phyloP scores from a whole-genome alignment of 225 moss, liverwort and hornwort species.

The Sphagnum contortum region DNA sequence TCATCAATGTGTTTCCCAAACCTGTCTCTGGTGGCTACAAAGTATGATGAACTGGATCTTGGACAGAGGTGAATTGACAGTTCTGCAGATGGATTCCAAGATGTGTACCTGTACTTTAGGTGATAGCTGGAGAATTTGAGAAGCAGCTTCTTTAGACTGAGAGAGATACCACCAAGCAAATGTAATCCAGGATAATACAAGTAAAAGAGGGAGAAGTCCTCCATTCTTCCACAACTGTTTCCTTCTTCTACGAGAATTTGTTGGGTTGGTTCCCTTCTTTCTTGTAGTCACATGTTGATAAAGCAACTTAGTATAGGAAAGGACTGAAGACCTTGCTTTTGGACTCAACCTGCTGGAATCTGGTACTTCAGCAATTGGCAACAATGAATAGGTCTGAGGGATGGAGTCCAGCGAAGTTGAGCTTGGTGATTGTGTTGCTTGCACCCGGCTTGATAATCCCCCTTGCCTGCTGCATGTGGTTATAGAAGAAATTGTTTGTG shows the following conservation, averaged over 20 bases:
- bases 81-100: no score
- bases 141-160: conserved; percentile 2
- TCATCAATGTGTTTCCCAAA: no score
- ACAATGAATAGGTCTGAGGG: conserved; percentile 17
- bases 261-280: not conserved
- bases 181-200: conserved; percentile 25
- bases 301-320: conserved; percentile 5
- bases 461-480: conserved; percentile 33
- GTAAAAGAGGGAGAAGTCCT: conserved; percentile 11
- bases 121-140: conserved; percentile 2
- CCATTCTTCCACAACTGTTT: conserved; percentile 12
- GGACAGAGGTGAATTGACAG: no score
- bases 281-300: conserved; percentile 14
- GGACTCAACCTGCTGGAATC: conserved; percentile 14
- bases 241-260: conserved; percentile 19
- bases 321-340: conserved; percentile 11
- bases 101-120: conserved; percentile 1
- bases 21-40: no score
- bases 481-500: conserved; percentile 14
- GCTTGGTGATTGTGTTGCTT: conserved; percentile 5
- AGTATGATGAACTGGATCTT: no score
- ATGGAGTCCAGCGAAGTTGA: conserved; percentile 30
- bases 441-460: not conserved
- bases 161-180: conserved; percentile 44
- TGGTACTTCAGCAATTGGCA: not conserved